Percentiles rank a stretch among this genome's conserved stretches.
These are phyloP conservation scores for Rhynchospora pubera DNA, from an alignment of 176 grass and related monocot species.

Conservation along the genomic window DNA sequence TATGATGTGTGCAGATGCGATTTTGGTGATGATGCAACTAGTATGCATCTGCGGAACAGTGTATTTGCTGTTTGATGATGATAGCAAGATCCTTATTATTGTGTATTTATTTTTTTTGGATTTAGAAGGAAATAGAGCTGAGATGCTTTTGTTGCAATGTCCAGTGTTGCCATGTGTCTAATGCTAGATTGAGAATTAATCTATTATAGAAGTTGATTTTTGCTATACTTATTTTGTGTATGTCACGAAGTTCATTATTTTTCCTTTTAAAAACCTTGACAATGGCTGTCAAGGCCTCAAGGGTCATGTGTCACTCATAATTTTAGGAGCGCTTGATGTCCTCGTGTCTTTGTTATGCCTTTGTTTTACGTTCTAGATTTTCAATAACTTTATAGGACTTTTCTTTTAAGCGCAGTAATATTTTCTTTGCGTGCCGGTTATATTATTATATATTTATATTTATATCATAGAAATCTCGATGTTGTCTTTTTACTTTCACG, in stretches of 20 bases:
- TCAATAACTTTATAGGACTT: not conserved
- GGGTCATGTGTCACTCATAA: too few relatives aligned
- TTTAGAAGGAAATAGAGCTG: not conserved
- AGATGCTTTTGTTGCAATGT: not conserved
- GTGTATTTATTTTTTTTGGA: conserved; percentile 2
- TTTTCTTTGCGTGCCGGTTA: not conserved
- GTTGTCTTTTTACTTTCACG: not conserved
- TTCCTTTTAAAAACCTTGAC: too few relatives aligned
- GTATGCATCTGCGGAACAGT: not conserved
- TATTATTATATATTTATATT: not conserved
- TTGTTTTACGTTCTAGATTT: not conserved
- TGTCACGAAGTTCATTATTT: not conserved
- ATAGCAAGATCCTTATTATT: not conserved
- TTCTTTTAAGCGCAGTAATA: not conserved
- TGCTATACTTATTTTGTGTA: not conserved
- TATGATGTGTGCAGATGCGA: conserved; percentile 24
- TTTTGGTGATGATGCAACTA: conserved; percentile 45
- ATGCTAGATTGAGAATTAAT: not conserved
- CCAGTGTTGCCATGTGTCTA: not conserved
- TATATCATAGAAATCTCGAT: too few relatives aligned
- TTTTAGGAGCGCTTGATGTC: not conserved
- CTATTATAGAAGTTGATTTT: not conserved
- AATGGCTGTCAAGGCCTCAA: too few relatives aligned
- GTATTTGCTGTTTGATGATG: not conserved
- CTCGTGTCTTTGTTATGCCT: not conserved